Evolutionary conservation across 108 stramenopile genomes (phyloP), one percentile per base, ranked within the genome.

Genomic region (Nitzschia putrida): DNA sequence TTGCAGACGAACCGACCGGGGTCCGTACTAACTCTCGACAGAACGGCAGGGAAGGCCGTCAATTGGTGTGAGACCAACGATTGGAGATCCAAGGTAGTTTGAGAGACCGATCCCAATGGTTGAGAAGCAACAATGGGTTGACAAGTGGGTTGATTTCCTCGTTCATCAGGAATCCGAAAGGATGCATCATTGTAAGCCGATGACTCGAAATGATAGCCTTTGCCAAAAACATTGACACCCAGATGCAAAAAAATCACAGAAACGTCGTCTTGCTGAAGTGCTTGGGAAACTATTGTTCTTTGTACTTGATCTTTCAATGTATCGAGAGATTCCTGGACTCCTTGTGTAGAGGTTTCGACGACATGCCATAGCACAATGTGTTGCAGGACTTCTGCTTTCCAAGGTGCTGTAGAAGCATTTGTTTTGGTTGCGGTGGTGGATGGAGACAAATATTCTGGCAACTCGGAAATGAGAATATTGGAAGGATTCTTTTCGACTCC

Each of bases 141-240:
- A 9, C 77, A 45, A 9, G 68, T 43, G 8, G 97, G 97, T 54
- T 82, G 72, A 42, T 81, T 93, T 9, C 88, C 92, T 24, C 70
- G 68, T 60, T 94, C 82, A 75, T 98, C 97, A 0, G 95, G 92
- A 23, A 89, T 83, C 18, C 95, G 90, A 76, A 98, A 98, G 8
- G 83, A 84, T 20, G 96, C 96, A 67, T 95, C 90, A 68, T 98
- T 98, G 79, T 93, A 95, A 18, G 96, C 96, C 68, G 80, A 88
- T 68, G 82, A 44, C 76, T 97, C 97, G 53, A 98, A 57, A 49
- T 90, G 85, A 74, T 88, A 90, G 37, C 58, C 63, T 14, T 39
- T 79, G 20, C 81, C 81, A 1, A 29, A 67, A 66, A 78, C 76
- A 51, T 90, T 85, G 47, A 94, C 93, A 3, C 93, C 93, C 44